Conservation (phyloP, 805 yeast species). For the Lipomyces starkeyi region DNA sequence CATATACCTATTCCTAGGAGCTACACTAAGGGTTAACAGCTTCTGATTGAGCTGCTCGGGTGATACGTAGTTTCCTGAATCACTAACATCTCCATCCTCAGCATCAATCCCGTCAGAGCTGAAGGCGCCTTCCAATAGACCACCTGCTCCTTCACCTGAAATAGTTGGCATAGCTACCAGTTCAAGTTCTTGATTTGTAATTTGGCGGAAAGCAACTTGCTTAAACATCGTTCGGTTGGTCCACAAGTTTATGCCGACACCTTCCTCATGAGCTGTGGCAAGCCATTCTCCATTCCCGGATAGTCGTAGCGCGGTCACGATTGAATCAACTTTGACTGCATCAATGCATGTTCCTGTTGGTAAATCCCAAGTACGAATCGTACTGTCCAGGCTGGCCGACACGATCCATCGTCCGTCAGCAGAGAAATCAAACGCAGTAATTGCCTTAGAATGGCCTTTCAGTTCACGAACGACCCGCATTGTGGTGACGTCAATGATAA, state of each 20-base stretch:
- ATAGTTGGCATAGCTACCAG: slow-evolving; percentile 70
- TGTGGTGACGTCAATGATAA: slow-evolving; percentile 80
- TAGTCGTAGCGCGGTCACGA: slow-evolving; percentile 80
- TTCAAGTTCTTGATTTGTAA: slow-evolving; percentile 66
- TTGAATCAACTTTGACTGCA: slow-evolving; percentile 76
- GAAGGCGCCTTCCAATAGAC: slow-evolving; percentile 79
- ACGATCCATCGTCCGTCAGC: slow-evolving; percentile 97
- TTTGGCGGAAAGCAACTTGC: slow-evolving; percentile 69
- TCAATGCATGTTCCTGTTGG: slow-evolving; percentile 98
- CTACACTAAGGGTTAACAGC: slow-evolving; percentile 74
- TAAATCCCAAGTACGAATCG: slow-evolving; percentile 94
- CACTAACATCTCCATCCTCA: slow-evolving; percentile 45
- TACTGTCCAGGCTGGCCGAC: slow-evolving; percentile 79
- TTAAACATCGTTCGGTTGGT: slow-evolving; percentile 85
- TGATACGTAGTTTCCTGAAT: slow-evolving; percentile 47
- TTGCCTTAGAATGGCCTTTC: slow-evolving; percentile 87
- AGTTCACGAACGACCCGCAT: slow-evolving; percentile 83
- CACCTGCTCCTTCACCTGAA: slow-evolving; percentile 76
- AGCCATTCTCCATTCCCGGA: slow-evolving; percentile 88
- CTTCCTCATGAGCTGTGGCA: slow-evolving; percentile 90
- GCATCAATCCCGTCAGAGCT: slow-evolving; percentile 51
- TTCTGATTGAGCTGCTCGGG: slow-evolving; percentile 68
- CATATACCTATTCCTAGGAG: slow-evolving; percentile 78
- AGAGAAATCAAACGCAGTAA: slow-evolving; percentile 86
- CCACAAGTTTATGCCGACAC: slow-evolving; percentile 92